Conservation (phyloP, 2,329 filamentous ascomycete species). For the Plenodomus lindquistii region DNA sequence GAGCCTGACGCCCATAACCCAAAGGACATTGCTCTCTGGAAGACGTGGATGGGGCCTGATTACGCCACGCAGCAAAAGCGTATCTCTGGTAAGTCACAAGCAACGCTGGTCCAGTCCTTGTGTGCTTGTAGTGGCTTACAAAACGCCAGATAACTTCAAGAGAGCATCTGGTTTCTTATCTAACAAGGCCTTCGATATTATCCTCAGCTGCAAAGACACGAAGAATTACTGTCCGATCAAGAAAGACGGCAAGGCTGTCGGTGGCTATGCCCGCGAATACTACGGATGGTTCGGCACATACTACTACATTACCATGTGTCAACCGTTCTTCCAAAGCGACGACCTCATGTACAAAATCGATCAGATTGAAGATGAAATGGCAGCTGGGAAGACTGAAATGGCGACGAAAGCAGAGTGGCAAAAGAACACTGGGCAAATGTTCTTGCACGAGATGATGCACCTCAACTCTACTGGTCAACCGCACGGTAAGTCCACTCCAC, state of each 20-base stretch:
- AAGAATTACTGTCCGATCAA: slow-evolving; percentile 3
- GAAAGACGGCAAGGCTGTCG: slow-evolving; percentile 7
- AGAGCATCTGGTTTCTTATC: background rate
- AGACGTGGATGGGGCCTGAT: slow-evolving; percentile 12
- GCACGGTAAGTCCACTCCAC: slow-evolving; percentile 12
- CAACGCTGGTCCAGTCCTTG: background rate
- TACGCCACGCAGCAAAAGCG: slow-evolving; percentile 7
- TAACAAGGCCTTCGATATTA: slow-evolving; percentile 7
- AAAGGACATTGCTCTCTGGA: slow-evolving; percentile 8
- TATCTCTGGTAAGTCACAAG: slow-evolving; percentile 4
- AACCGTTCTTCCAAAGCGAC: slow-evolving; percentile 6
- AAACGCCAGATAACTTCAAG: slow-evolving; percentile 5
- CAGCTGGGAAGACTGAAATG: background rate
- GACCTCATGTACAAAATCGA: slow-evolving; percentile 7
- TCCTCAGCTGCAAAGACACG: slow-evolving; percentile 9
- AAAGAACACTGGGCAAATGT: slow-evolving; percentile 10
- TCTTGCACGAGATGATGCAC: slow-evolving; percentile 17
- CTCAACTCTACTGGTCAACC: slow-evolving; percentile 10
- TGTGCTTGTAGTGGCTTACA: too few relatives aligned
- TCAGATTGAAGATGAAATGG: slow-evolving; percentile 4
- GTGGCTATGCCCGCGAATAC: slow-evolving; percentile 8
- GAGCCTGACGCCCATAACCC: slow-evolving; percentile 8
- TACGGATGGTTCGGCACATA: slow-evolving; percentile 10
- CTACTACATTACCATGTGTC: slow-evolving; percentile 13
- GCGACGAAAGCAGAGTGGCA: slow-evolving; percentile 5